Percentiles rank a stretch among this genome's conserved stretches.
Evolutionary conservation across 495 filamentous ascomycete genomes (phyloP).

Genomic region (Penicillium waksmanii): DNA sequence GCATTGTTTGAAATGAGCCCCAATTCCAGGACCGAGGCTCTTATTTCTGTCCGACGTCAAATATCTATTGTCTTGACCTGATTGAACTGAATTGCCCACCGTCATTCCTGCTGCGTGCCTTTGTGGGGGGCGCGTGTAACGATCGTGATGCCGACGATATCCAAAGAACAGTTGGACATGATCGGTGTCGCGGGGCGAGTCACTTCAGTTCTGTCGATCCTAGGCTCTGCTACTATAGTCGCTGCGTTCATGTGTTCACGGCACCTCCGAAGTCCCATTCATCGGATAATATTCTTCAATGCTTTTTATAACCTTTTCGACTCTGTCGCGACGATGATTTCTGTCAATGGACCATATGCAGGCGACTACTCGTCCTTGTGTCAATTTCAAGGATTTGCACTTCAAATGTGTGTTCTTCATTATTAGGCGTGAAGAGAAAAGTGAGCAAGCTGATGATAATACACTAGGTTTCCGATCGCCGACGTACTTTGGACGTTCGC

Average conservation of each 20-base stretch:
- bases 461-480: slow-evolving; percentile 49
- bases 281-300: slow-evolving; percentile 53
- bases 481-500: slow-evolving; percentile 54
- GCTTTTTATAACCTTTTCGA: slow-evolving; percentile 51
- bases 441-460: not conserved
- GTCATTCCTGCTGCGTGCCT: slow-evolving; percentile 11
- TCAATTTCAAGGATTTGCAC: slow-evolving; percentile 52
- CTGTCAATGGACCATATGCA: slow-evolving; percentile 40
- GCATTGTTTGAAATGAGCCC: slow-evolving; percentile 2
- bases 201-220: slow-evolving; percentile 40
- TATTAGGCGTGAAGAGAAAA: not conserved
- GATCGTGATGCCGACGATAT: slow-evolving; percentile 25
- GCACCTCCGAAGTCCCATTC: slow-evolving; percentile 51
- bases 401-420: slow-evolving; percentile 44
- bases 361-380: slow-evolving; percentile 45
- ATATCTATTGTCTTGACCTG: not conserved
- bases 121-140: slow-evolving; percentile 12
- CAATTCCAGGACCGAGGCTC: not conserved
- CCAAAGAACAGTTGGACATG: slow-evolving; percentile 31
- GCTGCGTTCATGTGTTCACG: slow-evolving; percentile 39
- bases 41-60: not conserved
- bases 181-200: slow-evolving; percentile 41
- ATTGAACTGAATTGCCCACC: not conserved
- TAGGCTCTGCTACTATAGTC: slow-evolving; percentile 47
- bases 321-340: slow-evolving; percentile 51